phyloP scores from a whole-genome alignment of 2,329 filamentous ascomycete species.

The Calonectria pauciramosa region DNA sequence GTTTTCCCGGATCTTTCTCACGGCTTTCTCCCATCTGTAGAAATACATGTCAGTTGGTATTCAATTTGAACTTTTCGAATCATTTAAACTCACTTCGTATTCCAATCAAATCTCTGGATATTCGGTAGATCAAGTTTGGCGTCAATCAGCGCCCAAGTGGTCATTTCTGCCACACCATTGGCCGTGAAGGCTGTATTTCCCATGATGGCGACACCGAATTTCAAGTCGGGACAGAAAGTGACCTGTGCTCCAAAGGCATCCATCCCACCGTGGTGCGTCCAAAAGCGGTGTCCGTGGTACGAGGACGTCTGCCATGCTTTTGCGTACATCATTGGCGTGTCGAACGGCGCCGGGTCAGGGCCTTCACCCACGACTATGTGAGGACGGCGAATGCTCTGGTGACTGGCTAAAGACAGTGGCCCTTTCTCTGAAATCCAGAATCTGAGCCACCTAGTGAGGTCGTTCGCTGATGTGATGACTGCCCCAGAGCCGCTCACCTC shows the following conservation, averaged over 20 bases:
- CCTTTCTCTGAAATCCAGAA: background rate
- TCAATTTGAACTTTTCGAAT: accelerated
- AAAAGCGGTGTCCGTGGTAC: constrained; percentile 32
- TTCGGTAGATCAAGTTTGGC: background rate
- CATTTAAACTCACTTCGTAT: background rate
- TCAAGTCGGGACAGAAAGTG: constrained; percentile 35
- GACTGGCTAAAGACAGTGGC: background rate
- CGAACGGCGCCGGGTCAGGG: background rate
- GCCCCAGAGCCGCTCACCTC: constrained; percentile 52
- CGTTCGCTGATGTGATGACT: constrained; percentile 53
- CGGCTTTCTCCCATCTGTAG: background rate
- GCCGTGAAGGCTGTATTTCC: background rate
- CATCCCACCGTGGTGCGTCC: constrained; percentile 49
- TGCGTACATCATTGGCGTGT: background rate
- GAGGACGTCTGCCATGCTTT: constrained; percentile 3
- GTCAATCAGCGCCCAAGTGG: background rate
- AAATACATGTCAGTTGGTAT: background rate
- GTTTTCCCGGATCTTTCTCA: background rate
- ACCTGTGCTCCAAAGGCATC: background rate
- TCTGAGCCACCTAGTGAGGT: background rate
- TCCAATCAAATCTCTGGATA: background rate
- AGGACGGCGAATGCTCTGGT: background rate
- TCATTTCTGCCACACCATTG: background rate
- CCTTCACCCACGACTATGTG: background rate
- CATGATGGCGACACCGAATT: constrained; percentile 37